A percentile compares a stretch with the other conserved stretches of the same genome.
phyloP scores from a whole-genome alignment of 768 basidiomycete genomes.

The Termitomyces titanicus region DNA sequence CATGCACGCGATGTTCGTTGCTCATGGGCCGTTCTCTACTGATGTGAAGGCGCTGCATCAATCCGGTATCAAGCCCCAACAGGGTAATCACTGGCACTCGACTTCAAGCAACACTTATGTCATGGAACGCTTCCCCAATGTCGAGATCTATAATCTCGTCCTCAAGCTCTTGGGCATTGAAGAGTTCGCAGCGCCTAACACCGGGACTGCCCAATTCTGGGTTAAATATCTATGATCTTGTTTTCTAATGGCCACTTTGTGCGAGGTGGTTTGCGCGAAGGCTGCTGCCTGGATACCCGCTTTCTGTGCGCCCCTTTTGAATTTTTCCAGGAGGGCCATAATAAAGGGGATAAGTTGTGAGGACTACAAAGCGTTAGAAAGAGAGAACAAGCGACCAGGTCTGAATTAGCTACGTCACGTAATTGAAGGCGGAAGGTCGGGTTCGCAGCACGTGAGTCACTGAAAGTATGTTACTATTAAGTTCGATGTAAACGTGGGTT shows the following conservation, averaged over 20 bases:
- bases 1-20: conserved; percentile 91
- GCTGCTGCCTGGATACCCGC: conserved; percentile 79
- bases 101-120: conserved; percentile 61
- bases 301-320: conserved; percentile 75
- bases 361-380: no score
- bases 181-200: conserved; percentile 31
- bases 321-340: conserved; percentile 71
- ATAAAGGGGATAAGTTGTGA: not conserved
- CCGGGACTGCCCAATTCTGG: no score
- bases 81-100: conserved; percentile 51
- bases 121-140: conserved; percentile 81
- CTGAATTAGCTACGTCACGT: no score
- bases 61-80: conserved; percentile 32
- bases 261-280: conserved; percentile 63
- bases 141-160: conserved; percentile 83
- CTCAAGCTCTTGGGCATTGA: conserved; percentile 70
- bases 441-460: no score
- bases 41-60: conserved; percentile 59
- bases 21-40: conserved; percentile 83
- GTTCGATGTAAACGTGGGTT: no score
- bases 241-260: conserved; percentile 71
- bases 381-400: no score
- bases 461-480: no score
- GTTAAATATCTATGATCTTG: no score
- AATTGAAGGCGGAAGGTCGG: no score